Evolutionary conservation across 1,284 basidiomycete genomes (phyloP), one percentile per base, ranked within the genome.

Genomic region (Apiotrichum brassicae): DNA sequence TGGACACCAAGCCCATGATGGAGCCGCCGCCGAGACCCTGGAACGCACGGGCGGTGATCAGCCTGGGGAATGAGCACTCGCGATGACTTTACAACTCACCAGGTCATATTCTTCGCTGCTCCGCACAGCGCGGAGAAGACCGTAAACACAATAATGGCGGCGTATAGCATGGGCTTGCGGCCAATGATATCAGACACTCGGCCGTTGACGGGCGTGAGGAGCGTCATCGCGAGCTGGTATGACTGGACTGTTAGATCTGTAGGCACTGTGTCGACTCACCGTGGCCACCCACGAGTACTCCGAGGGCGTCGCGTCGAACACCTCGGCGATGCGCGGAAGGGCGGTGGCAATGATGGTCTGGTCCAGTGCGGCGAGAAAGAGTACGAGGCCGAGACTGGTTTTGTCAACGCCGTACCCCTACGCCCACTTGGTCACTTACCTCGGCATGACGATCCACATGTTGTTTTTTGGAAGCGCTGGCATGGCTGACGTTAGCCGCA

Each of bases 311-410:
- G 65, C 65, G 19, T 59, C 26, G 9, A 67, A 59, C 18, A 62
- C 53, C 30, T 51, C 51, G 6, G 63, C 58, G 20, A 67, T 65
- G 7, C 56, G 59, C 2, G 65, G 65, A 14, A 67, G 51, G 3
- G 65, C 65, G 1, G 65, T 67, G 11, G 65, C 59, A 32, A 67
- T 60, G 51, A 67, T 65, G 23, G 66, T 67, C 45, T 64, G 63
- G 49, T 72, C 70, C 26, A 72, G 51, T 13, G 70, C 70, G 1
- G 65, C 51, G 2, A 70, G 51, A 56, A 72, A 72, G 7, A 70
- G 53, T 7, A 72, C 66, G 6, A 70, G 40, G 2, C 58, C 62
- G 30, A 71, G 61, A 12, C 68, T 66, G 44, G 28, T 30, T 12
- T 5, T 30, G 11, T n/a, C 7, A 14, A 14, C 28, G 28, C 28